Base-by-base conservation (phyloP, 495 filamentous ascomycete genomes). In the Annulohypoxylon maeteangense region DNA sequence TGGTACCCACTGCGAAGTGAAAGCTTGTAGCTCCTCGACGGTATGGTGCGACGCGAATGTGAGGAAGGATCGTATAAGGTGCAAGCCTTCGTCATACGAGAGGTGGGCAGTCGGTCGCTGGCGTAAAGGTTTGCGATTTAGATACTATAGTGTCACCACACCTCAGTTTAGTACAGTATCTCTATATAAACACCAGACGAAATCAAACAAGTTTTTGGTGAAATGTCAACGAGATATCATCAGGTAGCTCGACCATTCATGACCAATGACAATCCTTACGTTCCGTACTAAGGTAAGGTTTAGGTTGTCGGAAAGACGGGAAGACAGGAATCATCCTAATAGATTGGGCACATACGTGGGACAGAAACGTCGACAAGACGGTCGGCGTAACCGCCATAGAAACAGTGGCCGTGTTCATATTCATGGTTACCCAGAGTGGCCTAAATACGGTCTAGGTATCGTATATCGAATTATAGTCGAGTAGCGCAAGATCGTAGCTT, bases 81-180 rank as follows among this genome's bases (percentile, higher is more conserved):
- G 86, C n/a, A 98, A 85, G n/a, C 93, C 94, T 80, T 97, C 91
- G 73, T 97, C 92, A 78, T 98, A 98, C 23, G 93, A 93, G 67
- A 98, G 88, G 74, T 95, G 93, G 1, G 91, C 89, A 20, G 90
- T 94, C 1, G 94, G 94, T 57, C 93, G 93, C 60, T 92, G 85
- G 60, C 85, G 88, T 8, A 90, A 85, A 3, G 88, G 84, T 74
- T 90, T 93, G 56, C 91, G 91, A 74, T 96, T 89, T 59, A 95
- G 81, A 75, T 94, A 98, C 93, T 96, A 72, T 60, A 27, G 23
- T 45, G 8, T 56, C 42, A 63, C 38, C 44, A 10, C 38, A 45
- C 18, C 12, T 6, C 20, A 27, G 67, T 55, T 77, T 68, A 74
- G 72, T 67, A 74, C 12, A 40, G 4, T 53, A 45, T 36, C 32